Conservation (phyloP, 352 stramenopile genomes). For the Phytopythium aichiense region DNA sequence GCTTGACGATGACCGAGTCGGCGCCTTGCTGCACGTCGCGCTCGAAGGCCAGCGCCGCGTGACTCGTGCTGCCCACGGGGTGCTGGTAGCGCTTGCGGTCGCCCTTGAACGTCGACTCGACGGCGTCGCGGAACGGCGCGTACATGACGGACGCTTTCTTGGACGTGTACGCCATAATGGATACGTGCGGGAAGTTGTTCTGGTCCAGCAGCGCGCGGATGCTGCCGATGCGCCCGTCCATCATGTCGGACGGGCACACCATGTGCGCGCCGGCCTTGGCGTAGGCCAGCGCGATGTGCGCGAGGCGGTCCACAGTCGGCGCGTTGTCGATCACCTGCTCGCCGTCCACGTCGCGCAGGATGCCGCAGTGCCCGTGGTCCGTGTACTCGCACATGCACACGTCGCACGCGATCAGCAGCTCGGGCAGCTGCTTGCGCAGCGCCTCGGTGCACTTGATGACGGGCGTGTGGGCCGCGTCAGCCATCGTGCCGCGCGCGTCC, state of each 20-base stretch:
- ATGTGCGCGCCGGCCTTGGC: conserved; percentile 96
- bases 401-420: conserved; percentile 82
- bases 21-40: conserved; percentile 89
- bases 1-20: conserved; percentile 99
- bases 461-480: conserved; percentile 66
- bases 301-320: conserved; percentile 94
- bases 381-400: conserved; percentile 92
- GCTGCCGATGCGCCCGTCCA: conserved; percentile 96
- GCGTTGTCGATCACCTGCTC: conserved; percentile 97
- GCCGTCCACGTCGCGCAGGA: conserved; percentile 86
- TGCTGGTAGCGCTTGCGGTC: conserved; percentile 98
- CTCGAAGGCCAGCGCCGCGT: conserved; percentile 74
- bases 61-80: conserved; percentile 76
- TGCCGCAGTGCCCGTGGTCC: conserved; percentile 83
- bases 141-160: conserved; percentile 98
- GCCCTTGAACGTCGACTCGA: conserved; percentile 95
- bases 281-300: conserved; percentile 93
- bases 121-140: conserved; percentile 95
- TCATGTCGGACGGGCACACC: conserved; percentile 96
- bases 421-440: conserved; percentile 59
- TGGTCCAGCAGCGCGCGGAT: conserved; percentile 95
- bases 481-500: conserved; percentile 69
- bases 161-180: conserved; percentile 98
- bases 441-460: conserved; percentile 70
- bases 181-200: conserved; percentile 97